Evolutionary conservation across 441 rosid species (phyloP), one percentile per base, ranked within the genome.

Genomic region (Aquilaria agallochum): DNA sequence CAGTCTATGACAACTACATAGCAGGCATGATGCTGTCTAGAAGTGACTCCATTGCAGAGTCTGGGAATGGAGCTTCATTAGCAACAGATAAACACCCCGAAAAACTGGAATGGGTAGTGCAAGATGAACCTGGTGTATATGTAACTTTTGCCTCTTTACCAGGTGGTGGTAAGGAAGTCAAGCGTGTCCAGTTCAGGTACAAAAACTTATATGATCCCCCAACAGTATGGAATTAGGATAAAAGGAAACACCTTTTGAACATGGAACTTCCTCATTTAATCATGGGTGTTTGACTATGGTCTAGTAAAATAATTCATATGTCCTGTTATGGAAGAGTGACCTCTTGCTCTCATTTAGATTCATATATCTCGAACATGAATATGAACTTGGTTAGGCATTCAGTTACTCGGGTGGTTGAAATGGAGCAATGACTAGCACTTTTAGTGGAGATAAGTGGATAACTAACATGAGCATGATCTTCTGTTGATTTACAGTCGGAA

Each of bases 141-240:
- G 65, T 90, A 62, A 86, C 98, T 13, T 59, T 90, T 59, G 73
- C 74, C 42, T 61, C 83, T 52, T 72, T 83, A 70, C 90, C 96
- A 30, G 66, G 72, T 59, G 96, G 88, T 64, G 76, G 79, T 53
- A 82, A 79, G 60, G 94, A 86, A 71, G 90, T 92, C 62, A 86
- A 83, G 76, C 85, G 94, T 58, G 85, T 90, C 48, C 88, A 97
- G 48, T 92, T 92, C 85, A 90, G 98, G 97, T 92, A 84, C 50
- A 63, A 15, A 31, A 8, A 36, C 42, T 36, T 8, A 36, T 36
- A 36, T 4, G 42, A 36, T 36, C 42, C 42, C 5, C 42, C 5
- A 4, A 8, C 42, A 34, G 4, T 34, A 3, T 34, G 6, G 6
- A 3, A 34, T 34, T 34, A 34, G 40, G 40, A 34, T 34, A 3